Evolutionary conservation across 345 rosid species (phyloP).

Genomic region (Eucalyptus polyanthemos): DNA sequence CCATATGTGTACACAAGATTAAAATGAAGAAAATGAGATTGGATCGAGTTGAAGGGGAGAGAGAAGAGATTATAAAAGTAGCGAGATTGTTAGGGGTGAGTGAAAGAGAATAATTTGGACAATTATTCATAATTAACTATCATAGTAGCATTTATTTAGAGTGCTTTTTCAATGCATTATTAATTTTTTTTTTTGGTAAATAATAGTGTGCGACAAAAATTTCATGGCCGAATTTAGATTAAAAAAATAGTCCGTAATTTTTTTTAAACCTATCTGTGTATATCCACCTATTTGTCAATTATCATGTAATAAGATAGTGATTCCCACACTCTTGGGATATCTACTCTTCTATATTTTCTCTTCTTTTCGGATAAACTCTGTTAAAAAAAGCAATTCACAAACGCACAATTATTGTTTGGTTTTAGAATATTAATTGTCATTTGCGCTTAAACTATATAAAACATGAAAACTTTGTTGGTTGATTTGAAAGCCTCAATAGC

Average conservation of each 20-base stretch:
- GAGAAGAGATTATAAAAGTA: background rate
- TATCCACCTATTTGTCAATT: background rate
- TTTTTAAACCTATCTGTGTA: background rate
- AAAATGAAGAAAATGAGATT: background rate
- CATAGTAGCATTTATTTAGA: background rate
- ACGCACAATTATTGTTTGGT: background rate
- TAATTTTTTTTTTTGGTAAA: background rate
- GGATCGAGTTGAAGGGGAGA: background rate
- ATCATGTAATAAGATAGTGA: background rate
- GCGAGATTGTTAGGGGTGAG: background rate
- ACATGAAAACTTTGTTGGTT: background rate
- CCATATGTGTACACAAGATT: background rate
- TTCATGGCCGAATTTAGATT: background rate
- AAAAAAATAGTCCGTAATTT: background rate
- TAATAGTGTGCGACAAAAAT: background rate
- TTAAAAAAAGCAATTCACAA: background rate
- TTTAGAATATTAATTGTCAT: background rate
- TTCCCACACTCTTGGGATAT: background rate
- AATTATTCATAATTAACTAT: background rate
- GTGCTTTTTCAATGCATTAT: background rate
- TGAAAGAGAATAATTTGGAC: background rate
- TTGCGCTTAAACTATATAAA: background rate
- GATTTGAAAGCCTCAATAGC: background rate
- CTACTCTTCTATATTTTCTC: background rate
- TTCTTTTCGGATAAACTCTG: background rate